A percentile compares a stretch with the other conserved stretches of the same genome.
These are phyloP conservation scores for Tricholoma matsutake DNA, from an alignment of 768 basidiomycete genomes.

Conservation along the genomic window DNA sequence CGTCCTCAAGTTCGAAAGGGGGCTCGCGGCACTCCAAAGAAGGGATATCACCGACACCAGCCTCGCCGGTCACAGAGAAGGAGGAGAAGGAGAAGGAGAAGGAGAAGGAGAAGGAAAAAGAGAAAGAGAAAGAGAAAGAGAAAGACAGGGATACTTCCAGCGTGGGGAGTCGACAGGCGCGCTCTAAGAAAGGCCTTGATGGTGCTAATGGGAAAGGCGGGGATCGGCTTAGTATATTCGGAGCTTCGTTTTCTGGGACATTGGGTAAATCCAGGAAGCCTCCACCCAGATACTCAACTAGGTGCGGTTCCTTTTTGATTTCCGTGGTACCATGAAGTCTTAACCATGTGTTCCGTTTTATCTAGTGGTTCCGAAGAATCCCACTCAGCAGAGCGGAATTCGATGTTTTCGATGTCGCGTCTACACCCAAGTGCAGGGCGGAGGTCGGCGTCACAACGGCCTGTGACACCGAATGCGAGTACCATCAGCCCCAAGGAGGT, in stretches of 20 bases:
- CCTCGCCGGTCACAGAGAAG: constrained; percentile 10
- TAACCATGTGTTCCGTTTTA: neutral
- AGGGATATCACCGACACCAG: neutral
- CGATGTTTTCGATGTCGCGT: constrained; percentile 47
- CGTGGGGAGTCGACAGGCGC: constrained; percentile 34
- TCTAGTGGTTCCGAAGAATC: constrained; percentile 34
- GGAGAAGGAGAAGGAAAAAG: constrained; percentile 25
- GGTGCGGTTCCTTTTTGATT: constrained; percentile 41
- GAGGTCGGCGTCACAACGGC: constrained; percentile 41
- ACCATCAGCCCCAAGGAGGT: constrained; percentile 6
- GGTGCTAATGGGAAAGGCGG: constrained; percentile 34
- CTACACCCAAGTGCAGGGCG: constrained; percentile 39
- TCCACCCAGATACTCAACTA: constrained; percentile 60
- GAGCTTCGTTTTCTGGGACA: constrained; percentile 55
- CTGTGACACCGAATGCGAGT: constrained; percentile 28
- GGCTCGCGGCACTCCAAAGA: constrained; percentile 25
- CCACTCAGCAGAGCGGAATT: constrained; percentile 32
- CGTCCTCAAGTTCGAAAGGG: constrained; percentile 30
- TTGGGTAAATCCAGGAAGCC: constrained; percentile 77
- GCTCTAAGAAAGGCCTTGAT: constrained; percentile 52
- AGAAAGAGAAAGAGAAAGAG: constrained; percentile 31
- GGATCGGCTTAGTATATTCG: constrained; percentile 84
- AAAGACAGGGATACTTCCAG: constrained; percentile 30
- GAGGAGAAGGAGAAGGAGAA: constrained; percentile 34
- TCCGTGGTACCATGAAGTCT: neutral